Evolutionary conservation across 108 stramenopile species (phyloP).

Genomic region (Skeletonema menzelii): DNA sequence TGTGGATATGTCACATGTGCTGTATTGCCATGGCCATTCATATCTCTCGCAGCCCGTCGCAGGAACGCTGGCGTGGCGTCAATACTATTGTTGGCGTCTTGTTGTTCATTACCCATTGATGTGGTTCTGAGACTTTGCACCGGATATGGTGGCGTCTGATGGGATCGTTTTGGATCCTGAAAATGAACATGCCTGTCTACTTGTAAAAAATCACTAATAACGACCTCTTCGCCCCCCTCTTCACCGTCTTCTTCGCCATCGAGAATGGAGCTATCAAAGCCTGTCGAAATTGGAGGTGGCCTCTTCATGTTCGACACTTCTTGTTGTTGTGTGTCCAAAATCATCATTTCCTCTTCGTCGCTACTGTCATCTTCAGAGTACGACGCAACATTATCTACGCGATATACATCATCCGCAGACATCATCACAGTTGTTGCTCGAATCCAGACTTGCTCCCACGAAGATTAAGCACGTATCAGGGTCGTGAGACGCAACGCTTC

Average conservation of each 20-base stretch:
- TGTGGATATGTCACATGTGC: background rate
- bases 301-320: background rate
- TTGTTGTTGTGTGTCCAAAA: background rate
- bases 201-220: background rate
- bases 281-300: constrained; percentile 1
- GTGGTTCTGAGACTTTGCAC: constrained; percentile 1
- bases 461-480: background rate
- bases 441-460: background rate
- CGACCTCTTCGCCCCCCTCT: background rate
- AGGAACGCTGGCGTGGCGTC: constrained; percentile 48
- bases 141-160: constrained; percentile 4
- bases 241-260: background rate
- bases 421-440: background rate
- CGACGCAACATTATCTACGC: background rate
- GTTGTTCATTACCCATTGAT: background rate
- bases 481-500: background rate
- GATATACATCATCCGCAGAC: background rate
- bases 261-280: background rate
- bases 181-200: constrained; percentile 12
- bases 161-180: constrained; percentile 18
- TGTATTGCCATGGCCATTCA: background rate
- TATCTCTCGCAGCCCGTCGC: constrained; percentile 31
- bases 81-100: background rate
- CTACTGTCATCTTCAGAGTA: background rate
- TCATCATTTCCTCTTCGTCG: background rate